A percentile compares a stretch with the other conserved stretches of the same genome.
Evolutionary conservation across 805 yeast species (phyloP).

Genomic region (Ogataea naganishii): DNA sequence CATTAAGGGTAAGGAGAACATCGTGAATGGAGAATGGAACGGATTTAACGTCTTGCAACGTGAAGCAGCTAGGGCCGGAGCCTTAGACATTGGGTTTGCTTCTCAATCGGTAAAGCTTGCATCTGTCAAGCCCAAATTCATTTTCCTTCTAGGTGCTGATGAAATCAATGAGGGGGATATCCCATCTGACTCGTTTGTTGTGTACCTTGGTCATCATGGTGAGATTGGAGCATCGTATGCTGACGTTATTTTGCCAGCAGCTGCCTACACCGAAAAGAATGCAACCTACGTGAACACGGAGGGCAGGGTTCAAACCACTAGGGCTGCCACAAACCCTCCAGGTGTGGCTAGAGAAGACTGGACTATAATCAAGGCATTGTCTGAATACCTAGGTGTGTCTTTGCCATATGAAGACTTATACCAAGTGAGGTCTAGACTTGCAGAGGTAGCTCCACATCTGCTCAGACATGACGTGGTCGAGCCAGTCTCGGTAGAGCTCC

Average conservation of each 20-base stretch:
- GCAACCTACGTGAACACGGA: slow-evolving; percentile 85
- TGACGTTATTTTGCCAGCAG: slow-evolving; percentile 78
- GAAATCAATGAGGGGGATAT: slow-evolving; percentile 61
- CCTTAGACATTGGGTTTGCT: slow-evolving; percentile 76
- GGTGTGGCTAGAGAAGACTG: slow-evolving; percentile 90
- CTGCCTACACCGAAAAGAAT: slow-evolving; percentile 82
- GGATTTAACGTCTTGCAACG: slow-evolving; percentile 77
- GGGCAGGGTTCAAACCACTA: slow-evolving; percentile 77
- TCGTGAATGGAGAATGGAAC: slow-evolving; percentile 69
- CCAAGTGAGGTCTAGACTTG: slow-evolving; percentile 60
- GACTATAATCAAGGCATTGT: slow-evolving; percentile 76
- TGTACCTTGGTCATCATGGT: slow-evolving; percentile 90
- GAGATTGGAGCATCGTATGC: slow-evolving; percentile 84
- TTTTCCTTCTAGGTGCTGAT: slow-evolving; percentile 79
- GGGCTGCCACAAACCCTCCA: slow-evolving; percentile 84
- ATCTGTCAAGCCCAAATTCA: slow-evolving; percentile 54
- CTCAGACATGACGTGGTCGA: slow-evolving; percentile 69
- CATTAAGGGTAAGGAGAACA: slow-evolving; percentile 44
- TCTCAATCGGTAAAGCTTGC: slow-evolving; percentile 36
- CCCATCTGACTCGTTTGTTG: slow-evolving; percentile 80
- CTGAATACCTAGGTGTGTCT: slow-evolving; percentile 63
- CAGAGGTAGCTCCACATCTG: slow-evolving; percentile 74
- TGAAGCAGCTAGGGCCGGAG: slow-evolving; percentile 82
- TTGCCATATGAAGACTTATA: slow-evolving; percentile 71
- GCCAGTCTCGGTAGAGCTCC: slow-evolving; percentile 50